A percentile compares a stretch with the other conserved stretches of the same genome.
These are phyloP conservation scores for Symbiotaphrina buchneri DNA, from an alignment of 495 filamentous ascomycete species.

Conservation along the genomic window DNA sequence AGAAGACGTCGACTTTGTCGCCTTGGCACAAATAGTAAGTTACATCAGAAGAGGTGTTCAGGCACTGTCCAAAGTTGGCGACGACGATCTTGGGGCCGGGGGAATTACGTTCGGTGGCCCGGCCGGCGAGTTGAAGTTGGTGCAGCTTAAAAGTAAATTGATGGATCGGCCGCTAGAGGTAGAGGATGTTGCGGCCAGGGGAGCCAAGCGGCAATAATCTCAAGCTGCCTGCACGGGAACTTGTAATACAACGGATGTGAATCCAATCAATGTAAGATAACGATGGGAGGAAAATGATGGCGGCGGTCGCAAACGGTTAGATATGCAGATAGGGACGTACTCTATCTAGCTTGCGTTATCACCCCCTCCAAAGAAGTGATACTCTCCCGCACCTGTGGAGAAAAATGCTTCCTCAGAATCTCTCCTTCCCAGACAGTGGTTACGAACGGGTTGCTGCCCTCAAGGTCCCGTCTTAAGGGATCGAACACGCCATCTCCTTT, in stretches of 20 bases:
- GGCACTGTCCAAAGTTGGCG: conserved; percentile 35
- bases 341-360: conserved; percentile 8
- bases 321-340: too few species aligned
- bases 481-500: conserved; percentile 59
- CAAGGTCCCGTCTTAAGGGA: conserved; percentile 31
- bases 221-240: too few species aligned
- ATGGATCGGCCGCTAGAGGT: conserved; percentile 15
- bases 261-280: too few species aligned
- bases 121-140: conserved; percentile 11
- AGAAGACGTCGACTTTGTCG: conserved; percentile 44
- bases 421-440: conserved; percentile 88
- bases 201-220: too few species aligned
- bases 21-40: conserved; percentile 49
- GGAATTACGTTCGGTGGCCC: conserved; percentile 15
- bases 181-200: conserved; percentile 3
- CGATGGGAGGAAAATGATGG: background rate
- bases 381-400: conserved; percentile 63
- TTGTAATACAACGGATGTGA: too few species aligned
- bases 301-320: background rate
- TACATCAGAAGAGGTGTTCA: conserved; percentile 53
- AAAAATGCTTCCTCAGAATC: conserved; percentile 64
- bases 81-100: conserved; percentile 23
- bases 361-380: conserved; percentile 47
- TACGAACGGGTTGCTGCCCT: conserved; percentile 73
- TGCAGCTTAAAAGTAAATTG: conserved; percentile 17